Percentiles rank a stretch among this genome's conserved stretches.
These are phyloP conservation scores for Phyllosticta capitalensis DNA, from an alignment of 2,329 filamentous ascomycete species.

Conservation along the genomic window DNA sequence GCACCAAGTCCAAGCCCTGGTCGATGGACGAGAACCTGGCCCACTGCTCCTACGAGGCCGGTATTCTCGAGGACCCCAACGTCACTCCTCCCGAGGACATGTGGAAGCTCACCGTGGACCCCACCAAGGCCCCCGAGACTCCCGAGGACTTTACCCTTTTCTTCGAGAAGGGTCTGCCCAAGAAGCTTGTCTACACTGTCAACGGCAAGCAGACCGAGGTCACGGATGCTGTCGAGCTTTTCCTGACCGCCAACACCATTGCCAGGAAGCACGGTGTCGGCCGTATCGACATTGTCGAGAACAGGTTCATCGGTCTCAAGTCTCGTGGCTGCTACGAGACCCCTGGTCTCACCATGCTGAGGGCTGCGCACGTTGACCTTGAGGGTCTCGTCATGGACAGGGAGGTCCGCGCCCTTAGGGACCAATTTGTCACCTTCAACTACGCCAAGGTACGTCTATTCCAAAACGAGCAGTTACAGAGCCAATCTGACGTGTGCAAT, in stretches of 20 bases:
- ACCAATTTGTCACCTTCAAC: slow-evolving; percentile 60
- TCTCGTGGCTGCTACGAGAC: slow-evolving; percentile 71
- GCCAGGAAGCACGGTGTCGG: slow-evolving; percentile 65
- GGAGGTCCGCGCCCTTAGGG: slow-evolving; percentile 58
- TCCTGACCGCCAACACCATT: slow-evolving; percentile 62
- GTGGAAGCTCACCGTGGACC: slow-evolving; percentile 67
- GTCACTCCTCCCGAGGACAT: slow-evolving; percentile 63
- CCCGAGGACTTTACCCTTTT: slow-evolving; percentile 61
- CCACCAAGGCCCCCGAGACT: slow-evolving; percentile 58
- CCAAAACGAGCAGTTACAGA: background rate
- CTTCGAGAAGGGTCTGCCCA: slow-evolving; percentile 67
- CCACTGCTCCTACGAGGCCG: slow-evolving; percentile 73
- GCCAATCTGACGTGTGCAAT: background rate
- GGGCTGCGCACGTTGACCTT: slow-evolving; percentile 50
- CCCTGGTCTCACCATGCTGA: slow-evolving; percentile 37
- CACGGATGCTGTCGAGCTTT: slow-evolving; percentile 63
- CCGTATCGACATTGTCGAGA: slow-evolving; percentile 75
- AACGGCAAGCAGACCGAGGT: slow-evolving; percentile 47
- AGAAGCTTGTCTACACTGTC: slow-evolving; percentile 50
- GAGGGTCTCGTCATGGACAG: slow-evolving; percentile 60
- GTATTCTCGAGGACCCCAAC: slow-evolving; percentile 58
- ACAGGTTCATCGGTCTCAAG: slow-evolving; percentile 72
- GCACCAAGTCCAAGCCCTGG: slow-evolving; percentile 64
- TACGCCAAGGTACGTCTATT: slow-evolving; percentile 40
- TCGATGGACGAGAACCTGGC: slow-evolving; percentile 61